Base-by-base conservation (phyloP, 2,329 filamentous ascomycete species). In the Colletotrichum brevisporum region DNA sequence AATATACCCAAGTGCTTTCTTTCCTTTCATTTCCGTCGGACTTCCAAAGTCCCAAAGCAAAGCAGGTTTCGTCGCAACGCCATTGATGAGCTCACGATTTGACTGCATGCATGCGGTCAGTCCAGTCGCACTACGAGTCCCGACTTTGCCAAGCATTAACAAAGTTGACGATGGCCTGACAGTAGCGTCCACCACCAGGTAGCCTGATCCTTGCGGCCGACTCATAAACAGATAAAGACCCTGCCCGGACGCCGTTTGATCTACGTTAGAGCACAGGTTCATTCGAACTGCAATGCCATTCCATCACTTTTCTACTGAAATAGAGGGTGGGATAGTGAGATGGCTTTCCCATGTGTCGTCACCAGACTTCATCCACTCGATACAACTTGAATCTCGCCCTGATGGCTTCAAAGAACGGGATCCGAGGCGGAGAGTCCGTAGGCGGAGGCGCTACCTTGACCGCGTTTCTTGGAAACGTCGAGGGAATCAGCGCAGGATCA, bases 51-150 rank as follows among this genome's bases (percentile, higher is more conserved):
- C 31, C 31, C 31, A 10, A 31, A 36, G 10, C 31, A n/a, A 43
- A 43, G 13, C 41, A 43, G 15, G 41, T 1, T n/a, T 5, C 13
- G 41, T 15, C 15, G 41, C 41, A 15, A 43, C 41, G 41, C 41
- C 41, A 13, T 15, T n/a, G 41, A 6, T 4, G 16, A 43, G 15
- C 41, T 8, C 16, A 15, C 13, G 41, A 15, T 3, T 31, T 47
- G 54, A 18, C 45, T 36, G 48, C 43, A 6, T 31, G 55, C 55
- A 57, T 57, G 26, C n/a, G n/a, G n/a, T n/a, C n/a, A 47, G 24
- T 1, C 54, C 54, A 58, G 12, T 21, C 43, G 45, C 31, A 24
- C 24, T 18, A 9, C 16, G 3, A 31, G 41, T 48, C 21, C n/a
- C n/a, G 47, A 47, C 41, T 27, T 1, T 24, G 55, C 55, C 55